Evolutionary conservation across 257 asterid genomes (phyloP).

Genomic region (Vinca minor): DNA sequence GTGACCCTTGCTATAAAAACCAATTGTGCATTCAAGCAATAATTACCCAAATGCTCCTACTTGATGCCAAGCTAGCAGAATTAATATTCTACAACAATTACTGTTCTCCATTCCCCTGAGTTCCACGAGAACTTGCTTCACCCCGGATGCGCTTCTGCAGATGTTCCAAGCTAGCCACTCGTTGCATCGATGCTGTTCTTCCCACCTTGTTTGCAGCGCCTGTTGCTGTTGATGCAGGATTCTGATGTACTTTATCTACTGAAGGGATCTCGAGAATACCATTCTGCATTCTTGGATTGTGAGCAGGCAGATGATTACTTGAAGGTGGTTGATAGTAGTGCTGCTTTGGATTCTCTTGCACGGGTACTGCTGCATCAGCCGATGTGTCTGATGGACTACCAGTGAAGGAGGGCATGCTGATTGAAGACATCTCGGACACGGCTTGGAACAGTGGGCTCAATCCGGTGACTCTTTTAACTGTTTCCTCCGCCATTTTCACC

Average conservation of each 20-base stretch:
- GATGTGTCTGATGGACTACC: constrained; percentile 57
- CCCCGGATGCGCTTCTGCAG: constrained; percentile 79
- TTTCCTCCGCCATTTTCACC: constrained; percentile 96
- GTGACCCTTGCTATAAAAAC: constrained; percentile 7
- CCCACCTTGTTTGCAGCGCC: constrained; percentile 31
- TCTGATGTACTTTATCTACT: too few relatives aligned
- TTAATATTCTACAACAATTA: not conserved
- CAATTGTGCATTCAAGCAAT: not conserved
- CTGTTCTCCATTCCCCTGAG: constrained; percentile 26
- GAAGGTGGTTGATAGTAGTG: constrained; percentile 42
- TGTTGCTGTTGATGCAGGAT: constrained; percentile 24
- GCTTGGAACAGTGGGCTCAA: constrained; percentile 72
- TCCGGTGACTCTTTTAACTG: constrained; percentile 83
- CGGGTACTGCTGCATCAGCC: constrained; percentile 62
- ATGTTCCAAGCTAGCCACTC: constrained; percentile 94
- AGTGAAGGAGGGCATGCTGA: constrained; percentile 49
- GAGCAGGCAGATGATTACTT: constrained; percentile 28
- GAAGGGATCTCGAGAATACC: constrained; percentile 33
- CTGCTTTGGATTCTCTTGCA: constrained; percentile 46
- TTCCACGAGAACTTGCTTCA: constrained; percentile 29
- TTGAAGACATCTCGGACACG: constrained; percentile 64
- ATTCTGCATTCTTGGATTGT: constrained; percentile 34
- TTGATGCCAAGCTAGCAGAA: not conserved
- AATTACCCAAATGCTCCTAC: constrained; percentile 5
- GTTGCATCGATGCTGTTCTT: constrained; percentile 59